Percentiles rank a stretch among this genome's conserved stretches.
Evolutionary conservation across 768 basidiomycete species (phyloP).

Genomic region (Tylopilus subfusipes): DNA sequence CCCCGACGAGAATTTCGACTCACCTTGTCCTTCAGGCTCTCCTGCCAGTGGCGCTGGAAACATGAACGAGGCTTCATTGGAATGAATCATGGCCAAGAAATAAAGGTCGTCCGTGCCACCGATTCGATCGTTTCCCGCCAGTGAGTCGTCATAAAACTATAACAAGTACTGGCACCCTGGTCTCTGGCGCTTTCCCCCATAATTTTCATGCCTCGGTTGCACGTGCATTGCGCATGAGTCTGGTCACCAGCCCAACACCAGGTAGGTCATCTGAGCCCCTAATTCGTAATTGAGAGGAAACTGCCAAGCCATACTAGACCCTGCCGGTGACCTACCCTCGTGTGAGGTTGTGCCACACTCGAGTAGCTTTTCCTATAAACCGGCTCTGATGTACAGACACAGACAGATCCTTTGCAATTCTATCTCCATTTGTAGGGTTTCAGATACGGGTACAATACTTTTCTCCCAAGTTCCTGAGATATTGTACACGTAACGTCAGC

Average conservation of each 20-base stretch:
- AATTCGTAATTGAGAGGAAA: conserved; percentile 1
- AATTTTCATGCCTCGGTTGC: background rate
- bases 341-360: background rate
- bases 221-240: background rate
- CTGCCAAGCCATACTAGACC: conserved; percentile 17
- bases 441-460: background rate
- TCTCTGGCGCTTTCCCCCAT: background rate
- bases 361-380: background rate
- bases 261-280: background rate
- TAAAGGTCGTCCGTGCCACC: background rate
- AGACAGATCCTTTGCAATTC: background rate
- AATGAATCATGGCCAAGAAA: background rate
- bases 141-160: background rate
- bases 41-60: background rate
- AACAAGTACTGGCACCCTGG: background rate
- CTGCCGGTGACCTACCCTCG: no score
- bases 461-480: background rate
- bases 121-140: conserved; percentile 10
- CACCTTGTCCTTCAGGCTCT: conserved; percentile 17
- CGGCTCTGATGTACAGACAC: background rate
- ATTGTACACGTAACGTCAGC: background rate
- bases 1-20: conserved; percentile 2
- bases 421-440: background rate
- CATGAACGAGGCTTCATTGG: background rate
- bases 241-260: background rate